Evolutionary conservation across 495 filamentous ascomycete species (phyloP).

Genomic region (Penicillium bialowiezense): DNA sequence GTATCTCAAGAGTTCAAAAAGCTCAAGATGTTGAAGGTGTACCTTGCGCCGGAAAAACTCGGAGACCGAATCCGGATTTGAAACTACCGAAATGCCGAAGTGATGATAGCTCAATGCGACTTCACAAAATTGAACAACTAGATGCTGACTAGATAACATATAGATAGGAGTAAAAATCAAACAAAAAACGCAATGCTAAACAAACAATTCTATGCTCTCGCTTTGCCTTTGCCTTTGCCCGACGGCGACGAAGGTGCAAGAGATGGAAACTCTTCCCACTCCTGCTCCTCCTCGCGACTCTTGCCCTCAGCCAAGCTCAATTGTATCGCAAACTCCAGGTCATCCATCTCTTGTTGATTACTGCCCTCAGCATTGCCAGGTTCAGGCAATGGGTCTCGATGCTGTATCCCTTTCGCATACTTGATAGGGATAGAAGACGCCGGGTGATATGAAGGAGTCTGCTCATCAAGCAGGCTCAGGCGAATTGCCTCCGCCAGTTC

Average conservation of each 20-base stretch:
- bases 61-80: no score
- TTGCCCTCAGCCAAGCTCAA: constrained; percentile 81
- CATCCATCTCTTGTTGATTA: constrained; percentile 57
- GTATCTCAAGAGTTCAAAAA: no score
- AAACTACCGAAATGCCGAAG: no score
- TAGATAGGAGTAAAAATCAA: not conserved
- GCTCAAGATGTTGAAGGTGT: no score
- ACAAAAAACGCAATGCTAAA: not conserved
- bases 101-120: no score
- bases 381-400: constrained; percentile 19
- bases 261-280: constrained; percentile 57
- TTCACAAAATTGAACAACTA: not conserved
- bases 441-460: constrained; percentile 18
- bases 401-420: constrained; percentile 39
- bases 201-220: constrained; percentile 40
- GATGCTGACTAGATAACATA: not conserved
- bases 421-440: constrained; percentile 51
- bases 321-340: constrained; percentile 80
- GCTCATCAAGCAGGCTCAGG: constrained; percentile 63
- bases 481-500: constrained; percentile 81
- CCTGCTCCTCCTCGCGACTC: constrained; percentile 39
- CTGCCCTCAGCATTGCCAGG: constrained; percentile 33
- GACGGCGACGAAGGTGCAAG: constrained; percentile 44
- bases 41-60: no score
- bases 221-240: constrained; percentile 39